These are phyloP conservation scores for Sicyos edulis DNA, from an alignment of 306 rosid species.

Conservation along the genomic window DNA sequence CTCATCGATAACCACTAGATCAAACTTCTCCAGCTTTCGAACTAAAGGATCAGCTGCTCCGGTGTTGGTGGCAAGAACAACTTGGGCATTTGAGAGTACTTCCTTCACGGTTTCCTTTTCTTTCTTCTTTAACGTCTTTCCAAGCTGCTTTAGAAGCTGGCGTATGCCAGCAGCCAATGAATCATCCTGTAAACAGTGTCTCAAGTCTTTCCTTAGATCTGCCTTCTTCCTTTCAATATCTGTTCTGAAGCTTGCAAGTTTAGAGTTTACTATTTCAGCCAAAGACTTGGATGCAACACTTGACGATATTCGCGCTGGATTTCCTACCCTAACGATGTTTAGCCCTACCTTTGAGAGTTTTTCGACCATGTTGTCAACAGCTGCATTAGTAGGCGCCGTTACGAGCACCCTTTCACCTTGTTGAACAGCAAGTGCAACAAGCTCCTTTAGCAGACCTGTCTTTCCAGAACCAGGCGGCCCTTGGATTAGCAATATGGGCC, in stretches of 20 bases:
- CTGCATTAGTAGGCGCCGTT: slow-evolving; percentile 84
- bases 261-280: slow-evolving; percentile 60
- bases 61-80: slow-evolving; percentile 79
- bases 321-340: slow-evolving; percentile 71
- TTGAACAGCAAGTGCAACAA: slow-evolving; percentile 52
- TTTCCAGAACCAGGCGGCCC: slow-evolving; percentile 93
- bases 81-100: slow-evolving; percentile 62
- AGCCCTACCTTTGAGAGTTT: slow-evolving; percentile 51
- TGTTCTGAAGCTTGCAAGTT: slow-evolving; percentile 46
- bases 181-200: slow-evolving; percentile 65
- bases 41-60: slow-evolving; percentile 78
- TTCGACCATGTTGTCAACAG: slow-evolving; percentile 79
- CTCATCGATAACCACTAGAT: slow-evolving; percentile 75
- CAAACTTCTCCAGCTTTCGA: slow-evolving; percentile 56
- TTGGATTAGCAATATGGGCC: slow-evolving; percentile 67
- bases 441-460: slow-evolving; percentile 67
- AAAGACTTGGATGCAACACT: slow-evolving; percentile 62
- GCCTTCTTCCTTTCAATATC: slow-evolving; percentile 79
- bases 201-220: slow-evolving; percentile 67
- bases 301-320: slow-evolving; percentile 70
- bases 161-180: slow-evolving; percentile 86
- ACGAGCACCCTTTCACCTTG: slow-evolving; percentile 80
- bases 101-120: slow-evolving; percentile 68
- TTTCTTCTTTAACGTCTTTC: slow-evolving; percentile 58
- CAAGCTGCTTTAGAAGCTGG: slow-evolving; percentile 70